phyloP scores from a whole-genome alignment of 1,139 yeast species.

The Candida sanyaensis region DNA sequence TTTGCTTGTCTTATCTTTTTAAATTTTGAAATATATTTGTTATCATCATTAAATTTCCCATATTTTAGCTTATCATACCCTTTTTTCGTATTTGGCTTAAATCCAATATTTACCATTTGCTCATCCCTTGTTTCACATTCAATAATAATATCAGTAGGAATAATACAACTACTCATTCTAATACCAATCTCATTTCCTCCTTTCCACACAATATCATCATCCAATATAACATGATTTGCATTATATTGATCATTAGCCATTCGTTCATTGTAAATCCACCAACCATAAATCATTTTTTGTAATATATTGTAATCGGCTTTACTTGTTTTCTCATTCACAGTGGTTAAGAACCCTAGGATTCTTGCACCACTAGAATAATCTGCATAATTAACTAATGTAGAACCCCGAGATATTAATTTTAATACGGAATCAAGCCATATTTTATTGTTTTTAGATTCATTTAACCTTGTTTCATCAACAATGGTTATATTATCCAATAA shows the following conservation, averaged over 20 bases:
- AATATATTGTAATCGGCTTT: conserved; percentile 16
- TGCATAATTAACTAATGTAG: conserved; percentile 41
- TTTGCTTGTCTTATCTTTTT: conserved; percentile 31
- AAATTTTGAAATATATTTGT: conserved; percentile 28
- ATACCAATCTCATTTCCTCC: conserved; percentile 41
- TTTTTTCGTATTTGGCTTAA: conserved; percentile 26
- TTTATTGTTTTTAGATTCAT: conserved; percentile 5
- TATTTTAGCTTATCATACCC: conserved; percentile 11
- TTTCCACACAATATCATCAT: conserved; percentile 37
- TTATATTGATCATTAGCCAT: conserved; percentile 28
- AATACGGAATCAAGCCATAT: conserved; percentile 25
- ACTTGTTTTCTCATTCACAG: conserved; percentile 14
- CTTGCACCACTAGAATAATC: conserved; percentile 43
- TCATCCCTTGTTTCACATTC: conserved; percentile 14
- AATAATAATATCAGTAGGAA: conserved; percentile 39
- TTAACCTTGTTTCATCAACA: conserved; percentile 6
- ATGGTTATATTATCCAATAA: conserved; percentile 27
- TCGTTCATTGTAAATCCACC: conserved; percentile 37
- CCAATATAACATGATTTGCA: conserved; percentile 42
- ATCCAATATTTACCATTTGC: conserved; percentile 23
- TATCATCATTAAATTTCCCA: conserved; percentile 9
- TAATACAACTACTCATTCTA: conserved; percentile 32
- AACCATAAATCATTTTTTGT: conserved; percentile 37
- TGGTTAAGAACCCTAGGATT: conserved; percentile 43
- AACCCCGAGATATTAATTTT: conserved; percentile 36